Percentiles rank a stretch among this genome's conserved stretches.
phyloP scores from a whole-genome alignment of 169 alveolate species.

The Besnoitia besnoiti region DNA sequence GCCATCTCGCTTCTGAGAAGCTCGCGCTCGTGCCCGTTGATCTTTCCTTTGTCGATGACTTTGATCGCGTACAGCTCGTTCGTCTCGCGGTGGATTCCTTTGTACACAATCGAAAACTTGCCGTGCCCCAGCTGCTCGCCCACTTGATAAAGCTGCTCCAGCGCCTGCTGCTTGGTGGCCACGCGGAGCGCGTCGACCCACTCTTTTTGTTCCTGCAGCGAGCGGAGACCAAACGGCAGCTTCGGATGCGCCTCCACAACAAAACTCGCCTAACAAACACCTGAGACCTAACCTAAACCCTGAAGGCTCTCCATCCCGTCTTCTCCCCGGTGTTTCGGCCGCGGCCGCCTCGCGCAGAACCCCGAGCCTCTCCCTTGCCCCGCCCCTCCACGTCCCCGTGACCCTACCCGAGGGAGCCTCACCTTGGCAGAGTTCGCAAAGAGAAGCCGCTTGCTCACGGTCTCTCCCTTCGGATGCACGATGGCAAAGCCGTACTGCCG shows the following conservation, averaged over 20 bases:
- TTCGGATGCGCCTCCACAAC: no score
- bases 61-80: constrained; percentile 86
- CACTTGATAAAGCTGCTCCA: constrained; percentile 78
- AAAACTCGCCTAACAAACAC: no score
- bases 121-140: constrained; percentile 68
- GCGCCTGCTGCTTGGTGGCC: constrained; percentile 84
- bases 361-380: no score
- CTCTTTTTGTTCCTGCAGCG: constrained; percentile 56
- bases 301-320: no score
- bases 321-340: no score
- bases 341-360: no score
- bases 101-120: constrained; percentile 86
- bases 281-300: no score
- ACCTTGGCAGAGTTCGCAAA: constrained; percentile 79
- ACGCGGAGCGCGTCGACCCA: constrained; percentile 86
- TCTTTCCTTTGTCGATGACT: constrained; percentile 83
- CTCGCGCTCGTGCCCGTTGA: constrained; percentile 84
- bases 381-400: no score
- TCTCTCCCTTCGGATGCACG: constrained; percentile 78
- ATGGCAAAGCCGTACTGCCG: constrained; percentile 75
- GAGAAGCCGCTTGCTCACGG: constrained; percentile 74
- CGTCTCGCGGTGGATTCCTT: constrained; percentile 81
- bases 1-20: constrained; percentile 87
- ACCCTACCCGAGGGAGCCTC: no score
- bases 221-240: no score